These are phyloP conservation scores for Taphrina betulina DNA, from an alignment of 1,139 yeast genomes.

Conservation along the genomic window DNA sequence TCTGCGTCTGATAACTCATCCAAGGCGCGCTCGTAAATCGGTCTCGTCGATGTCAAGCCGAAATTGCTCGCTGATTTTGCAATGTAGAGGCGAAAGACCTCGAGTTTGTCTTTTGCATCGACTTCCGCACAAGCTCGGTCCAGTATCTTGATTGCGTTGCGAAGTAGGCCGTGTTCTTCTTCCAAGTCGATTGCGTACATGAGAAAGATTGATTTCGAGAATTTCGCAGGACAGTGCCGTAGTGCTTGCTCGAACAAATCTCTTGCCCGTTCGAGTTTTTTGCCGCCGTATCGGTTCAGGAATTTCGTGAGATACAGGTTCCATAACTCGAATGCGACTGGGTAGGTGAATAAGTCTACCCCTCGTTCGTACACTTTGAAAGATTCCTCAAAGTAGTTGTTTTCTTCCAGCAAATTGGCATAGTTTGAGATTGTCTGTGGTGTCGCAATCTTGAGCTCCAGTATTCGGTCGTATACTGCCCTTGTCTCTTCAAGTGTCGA, in stretches of 20 bases:
- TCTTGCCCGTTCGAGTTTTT: conserved; percentile 58
- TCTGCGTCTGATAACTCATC: conserved; percentile 47
- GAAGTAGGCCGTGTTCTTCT: conserved; percentile 50
- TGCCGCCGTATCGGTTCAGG: conserved; percentile 44
- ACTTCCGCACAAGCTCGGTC: conserved; percentile 48
- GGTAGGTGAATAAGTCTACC: conserved; percentile 58
- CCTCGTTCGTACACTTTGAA: conserved; percentile 70
- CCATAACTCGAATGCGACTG: conserved; percentile 72
- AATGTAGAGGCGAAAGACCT: conserved; percentile 45
- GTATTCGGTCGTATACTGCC: conserved; percentile 59
- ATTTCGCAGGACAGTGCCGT: conserved; percentile 52
- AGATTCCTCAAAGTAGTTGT: conserved; percentile 53
- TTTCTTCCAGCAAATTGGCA: conserved; percentile 60
- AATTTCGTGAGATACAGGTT: conserved; percentile 61
- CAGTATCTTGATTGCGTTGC: conserved; percentile 51
- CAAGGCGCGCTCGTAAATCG: conserved; percentile 50
- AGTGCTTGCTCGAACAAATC: conserved; percentile 71
- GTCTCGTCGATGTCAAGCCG: conserved; percentile 47
- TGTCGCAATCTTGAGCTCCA: conserved; percentile 66
- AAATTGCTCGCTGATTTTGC: conserved; percentile 44
- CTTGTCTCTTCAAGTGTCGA: conserved; percentile 51
- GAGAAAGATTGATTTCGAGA: conserved; percentile 53
- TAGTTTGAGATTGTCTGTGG: conserved; percentile 66
- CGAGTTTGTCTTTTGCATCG: conserved; percentile 43
- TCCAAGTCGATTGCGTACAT: conserved; percentile 63